Evolutionary conservation across 805 yeast species (phyloP).

Genomic region (Nakazawaea anatomiae): DNA sequence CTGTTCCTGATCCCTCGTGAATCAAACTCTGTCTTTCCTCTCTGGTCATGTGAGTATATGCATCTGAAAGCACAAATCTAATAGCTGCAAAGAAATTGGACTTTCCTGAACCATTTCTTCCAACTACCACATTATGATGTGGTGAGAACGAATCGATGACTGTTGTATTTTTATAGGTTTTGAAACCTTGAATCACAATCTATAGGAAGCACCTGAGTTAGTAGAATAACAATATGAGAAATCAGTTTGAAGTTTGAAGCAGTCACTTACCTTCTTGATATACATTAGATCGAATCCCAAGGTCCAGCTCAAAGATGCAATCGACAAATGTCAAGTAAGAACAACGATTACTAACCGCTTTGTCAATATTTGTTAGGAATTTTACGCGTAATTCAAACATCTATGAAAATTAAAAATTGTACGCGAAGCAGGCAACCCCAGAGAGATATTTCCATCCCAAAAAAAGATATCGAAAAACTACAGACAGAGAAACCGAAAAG

Average conservation of each 20-base stretch:
- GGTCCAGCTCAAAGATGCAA: background rate
- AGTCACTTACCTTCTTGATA: slow-evolving; percentile 23
- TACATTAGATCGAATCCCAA: slow-evolving; percentile 9
- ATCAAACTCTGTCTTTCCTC: slow-evolving; percentile 84
- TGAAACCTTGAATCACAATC: slow-evolving; percentile 86
- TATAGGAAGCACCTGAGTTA: slow-evolving; percentile 11
- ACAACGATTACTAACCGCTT: background rate
- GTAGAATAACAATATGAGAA: background rate
- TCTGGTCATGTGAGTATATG: slow-evolving; percentile 74
- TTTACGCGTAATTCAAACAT: too few species aligned
- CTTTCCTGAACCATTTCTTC: slow-evolving; percentile 95
- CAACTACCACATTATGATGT: slow-evolving; percentile 79
- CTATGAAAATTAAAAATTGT: background rate
- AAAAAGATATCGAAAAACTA: background rate
- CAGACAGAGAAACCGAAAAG: background rate
- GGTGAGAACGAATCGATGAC: slow-evolving; percentile 74
- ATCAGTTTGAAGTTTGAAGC: too few species aligned
- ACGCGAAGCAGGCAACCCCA: background rate
- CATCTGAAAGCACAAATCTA: slow-evolving; percentile 86
- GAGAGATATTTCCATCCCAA: too few species aligned
- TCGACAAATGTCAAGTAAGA: background rate
- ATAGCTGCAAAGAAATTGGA: slow-evolving; percentile 94
- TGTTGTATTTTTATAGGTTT: slow-evolving; percentile 84
- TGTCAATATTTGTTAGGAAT: background rate
- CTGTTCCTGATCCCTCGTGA: slow-evolving; percentile 87